Evolutionary conservation across 805 yeast genomes (phyloP), one percentile per base, ranked within the genome.

Genomic region (Hanseniaspora lachancei): DNA sequence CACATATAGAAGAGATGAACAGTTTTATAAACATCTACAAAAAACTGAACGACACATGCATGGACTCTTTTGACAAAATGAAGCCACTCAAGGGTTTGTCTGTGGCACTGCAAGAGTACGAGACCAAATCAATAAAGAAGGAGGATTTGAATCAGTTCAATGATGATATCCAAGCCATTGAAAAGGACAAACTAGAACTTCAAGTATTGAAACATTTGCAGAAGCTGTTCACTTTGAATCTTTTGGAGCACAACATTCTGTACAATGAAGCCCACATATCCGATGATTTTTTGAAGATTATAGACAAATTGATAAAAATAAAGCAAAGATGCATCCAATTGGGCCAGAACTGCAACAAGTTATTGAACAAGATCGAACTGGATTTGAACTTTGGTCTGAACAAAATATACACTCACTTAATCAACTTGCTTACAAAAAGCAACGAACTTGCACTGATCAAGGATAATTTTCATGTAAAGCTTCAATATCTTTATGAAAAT

Each of bases 291-390:
- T 86, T 87, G 61, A 64, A 63, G 3, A 76, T 79, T 1, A 70
- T 89, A 36, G 68, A 71, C 15, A 82, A 81, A 62, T 83, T 86
- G 8, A 80, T 84, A 60, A 62, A 65, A 39, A 83, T 89, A 32
- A 81, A 82, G 63, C 74, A 77, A 36, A 79, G 82, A 57, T 82
- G 95, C 51, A 80, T 85, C 48, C 76, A 82, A 20, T 70, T 93
- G 34, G 73, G 93, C 24, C 44, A 41, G 7, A 56, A 79, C 88
- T 95, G 95, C 0, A 64, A 76, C 27, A 77, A 79, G 36, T 78
- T 89, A 42, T 78, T 87, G 77, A 69, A 73, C 12, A 76, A 79
- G 61, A 76, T 80, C 69, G 75, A 77, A 24, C 69, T 68, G 12
- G 66, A 79, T 35, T 71, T 85, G 32, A 77, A 77, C 42, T 58